Evolutionary conservation across 139 green algal genomes (phyloP).

Genomic region (Micractinium conductrix): DNA sequence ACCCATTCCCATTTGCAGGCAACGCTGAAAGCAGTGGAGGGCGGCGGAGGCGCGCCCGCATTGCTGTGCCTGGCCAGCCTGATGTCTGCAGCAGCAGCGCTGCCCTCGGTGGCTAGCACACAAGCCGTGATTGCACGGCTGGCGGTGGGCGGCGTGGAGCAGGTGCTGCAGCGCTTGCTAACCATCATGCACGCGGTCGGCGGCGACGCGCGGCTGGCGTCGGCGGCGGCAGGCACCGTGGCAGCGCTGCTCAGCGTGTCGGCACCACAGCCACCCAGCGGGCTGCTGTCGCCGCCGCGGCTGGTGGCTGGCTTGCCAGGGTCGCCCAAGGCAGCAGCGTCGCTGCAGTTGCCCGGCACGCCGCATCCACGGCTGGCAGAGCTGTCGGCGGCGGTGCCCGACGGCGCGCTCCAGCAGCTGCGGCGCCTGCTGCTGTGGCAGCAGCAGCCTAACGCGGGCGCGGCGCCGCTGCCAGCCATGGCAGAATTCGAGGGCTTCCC

Average conservation of each 20-base stretch:
- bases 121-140: not conserved
- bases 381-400: not conserved
- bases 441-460: not conserved
- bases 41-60: not conserved
- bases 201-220: not conserved
- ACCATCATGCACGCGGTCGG: not conserved
- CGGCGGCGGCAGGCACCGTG: not conserved
- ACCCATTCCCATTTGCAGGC: not conserved
- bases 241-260: not conserved
- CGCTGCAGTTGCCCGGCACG: not conserved
- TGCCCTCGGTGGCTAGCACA: not conserved
- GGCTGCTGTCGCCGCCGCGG: slow-evolving; percentile 1
- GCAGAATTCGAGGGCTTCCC: slow-evolving; percentile 33
- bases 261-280: not conserved
- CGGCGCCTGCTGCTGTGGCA: slow-evolving; percentile 17
- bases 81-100: not conserved
- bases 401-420: slow-evolving; percentile 11
- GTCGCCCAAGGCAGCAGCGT: not conserved
- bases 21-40: not conserved
- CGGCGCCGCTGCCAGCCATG: slow-evolving; percentile 6
- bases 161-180: slow-evolving; percentile 10
- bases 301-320: not conserved
- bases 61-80: slow-evolving; percentile 16
- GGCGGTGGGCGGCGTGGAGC: not conserved
- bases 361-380: not conserved